phyloP scores from a whole-genome alignment of 2,329 filamentous ascomycete genomes.

The Aspergillus caelatus region DNA sequence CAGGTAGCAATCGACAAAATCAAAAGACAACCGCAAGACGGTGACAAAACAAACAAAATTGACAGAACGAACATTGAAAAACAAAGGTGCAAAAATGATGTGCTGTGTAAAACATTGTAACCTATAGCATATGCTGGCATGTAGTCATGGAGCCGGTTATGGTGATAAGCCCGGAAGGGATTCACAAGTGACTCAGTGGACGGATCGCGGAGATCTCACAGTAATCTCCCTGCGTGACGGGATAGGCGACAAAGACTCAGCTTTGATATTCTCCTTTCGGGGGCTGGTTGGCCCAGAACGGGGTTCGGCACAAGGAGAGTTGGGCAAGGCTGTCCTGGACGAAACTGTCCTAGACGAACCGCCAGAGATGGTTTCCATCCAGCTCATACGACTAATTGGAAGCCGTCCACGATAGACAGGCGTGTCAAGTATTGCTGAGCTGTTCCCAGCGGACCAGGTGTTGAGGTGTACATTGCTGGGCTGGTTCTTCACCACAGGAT shows the following conservation, averaged over 20 bases:
- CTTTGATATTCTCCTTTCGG: slow-evolving; percentile 42
- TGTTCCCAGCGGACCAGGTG: slow-evolving; percentile 42
- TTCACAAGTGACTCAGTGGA: slow-evolving; percentile 22
- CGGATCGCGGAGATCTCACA: slow-evolving; percentile 39
- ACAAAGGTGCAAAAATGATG: neutral
- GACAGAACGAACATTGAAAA: slow-evolving; percentile 12
- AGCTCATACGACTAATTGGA: slow-evolving; percentile 28
- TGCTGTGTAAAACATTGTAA: neutral
- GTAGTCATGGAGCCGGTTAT: neutral
- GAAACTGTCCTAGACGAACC: slow-evolving; percentile 39
- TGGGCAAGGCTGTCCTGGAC: slow-evolving; percentile 38
- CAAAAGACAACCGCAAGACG: slow-evolving; percentile 20
- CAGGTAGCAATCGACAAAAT: slow-evolving; percentile 20
- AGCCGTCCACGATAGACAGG: slow-evolving; percentile 36
- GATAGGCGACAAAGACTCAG: slow-evolving; percentile 41
- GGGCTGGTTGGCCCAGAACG: slow-evolving; percentile 44
- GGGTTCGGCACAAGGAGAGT: slow-evolving; percentile 31
- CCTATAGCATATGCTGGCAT: neutral
- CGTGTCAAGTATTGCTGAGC: slow-evolving; percentile 43
- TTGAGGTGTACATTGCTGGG: slow-evolving; percentile 36
- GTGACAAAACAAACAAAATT: slow-evolving; percentile 14
- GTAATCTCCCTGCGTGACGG: slow-evolving; percentile 43
- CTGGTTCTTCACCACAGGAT: slow-evolving; percentile 43
- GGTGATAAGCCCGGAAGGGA: neutral
- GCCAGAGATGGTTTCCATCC: slow-evolving; percentile 36